Percentiles rank a stretch among this genome's conserved stretches.
Conservation (phyloP, 768 basidiomycete genomes). For the Trametes cubensis region DNA sequence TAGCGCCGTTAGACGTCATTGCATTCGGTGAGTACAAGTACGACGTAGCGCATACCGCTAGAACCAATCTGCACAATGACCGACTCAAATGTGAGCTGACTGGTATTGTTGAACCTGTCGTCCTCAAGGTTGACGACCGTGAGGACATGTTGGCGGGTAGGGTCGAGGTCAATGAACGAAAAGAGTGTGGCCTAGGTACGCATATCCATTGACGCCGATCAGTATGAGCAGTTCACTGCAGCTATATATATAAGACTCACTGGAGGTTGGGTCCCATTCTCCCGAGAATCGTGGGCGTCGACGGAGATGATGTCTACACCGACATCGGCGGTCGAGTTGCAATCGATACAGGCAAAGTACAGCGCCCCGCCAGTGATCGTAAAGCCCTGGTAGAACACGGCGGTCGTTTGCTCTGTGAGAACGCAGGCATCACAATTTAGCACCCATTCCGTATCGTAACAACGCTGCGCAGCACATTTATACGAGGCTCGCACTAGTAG, state of each 20-base stretch:
- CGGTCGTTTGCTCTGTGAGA: constrained; percentile 29
- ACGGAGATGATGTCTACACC: constrained; percentile 16
- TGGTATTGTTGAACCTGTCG: constrained; percentile 20
- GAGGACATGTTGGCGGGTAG: constrained; percentile 29
- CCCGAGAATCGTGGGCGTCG: constrained; percentile 30
- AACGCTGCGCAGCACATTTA: too few relatives aligned
- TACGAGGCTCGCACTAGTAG: neutral
- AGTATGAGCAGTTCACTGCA: neutral
- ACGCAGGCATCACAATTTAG: neutral
- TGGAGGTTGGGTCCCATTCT: constrained; percentile 26
- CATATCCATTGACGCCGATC: neutral
- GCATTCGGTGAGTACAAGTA: too few relatives aligned
- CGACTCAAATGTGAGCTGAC: constrained; percentile 34
- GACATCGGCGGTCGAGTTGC: constrained; percentile 24
- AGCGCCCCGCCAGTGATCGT: constrained; percentile 29
- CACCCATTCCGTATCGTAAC: too few relatives aligned
- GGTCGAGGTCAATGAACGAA: constrained; percentile 32
- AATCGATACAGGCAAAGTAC: constrained; percentile 38
- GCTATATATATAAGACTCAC: constrained; percentile 21
- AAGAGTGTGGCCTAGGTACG: constrained; percentile 32
- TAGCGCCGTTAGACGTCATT: too few relatives aligned
- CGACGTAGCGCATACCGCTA: neutral
- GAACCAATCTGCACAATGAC: constrained; percentile 22
- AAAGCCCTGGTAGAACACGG: constrained; percentile 36
- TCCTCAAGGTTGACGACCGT: constrained; percentile 33